A percentile compares a stretch with the other conserved stretches of the same genome.
Conservation (phyloP, 176 grass and related monocot genomes). For the Carex cristatella region DNA sequence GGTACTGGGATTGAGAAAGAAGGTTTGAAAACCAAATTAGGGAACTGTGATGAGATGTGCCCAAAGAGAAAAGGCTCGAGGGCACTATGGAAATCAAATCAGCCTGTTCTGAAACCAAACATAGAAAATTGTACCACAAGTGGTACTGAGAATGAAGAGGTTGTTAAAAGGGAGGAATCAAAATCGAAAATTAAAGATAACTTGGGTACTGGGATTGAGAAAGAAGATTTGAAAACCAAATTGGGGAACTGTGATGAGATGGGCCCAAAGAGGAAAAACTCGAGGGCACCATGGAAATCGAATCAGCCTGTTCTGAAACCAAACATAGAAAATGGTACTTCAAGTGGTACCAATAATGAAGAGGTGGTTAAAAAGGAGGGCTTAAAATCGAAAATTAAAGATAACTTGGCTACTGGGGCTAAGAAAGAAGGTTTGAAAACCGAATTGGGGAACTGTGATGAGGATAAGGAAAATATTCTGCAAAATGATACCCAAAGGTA, state of each 20-base stretch:
- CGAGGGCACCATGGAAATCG: not conserved
- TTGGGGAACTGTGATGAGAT: slow-evolving; percentile 29
- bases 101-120: not conserved
- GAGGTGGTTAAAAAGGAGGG: slow-evolving; percentile 1
- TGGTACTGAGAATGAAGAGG: not conserved
- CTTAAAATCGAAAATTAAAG: not conserved
- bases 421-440: slow-evolving; percentile 10
- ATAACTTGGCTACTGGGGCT: not conserved
- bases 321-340: not conserved
- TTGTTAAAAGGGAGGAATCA: not conserved
- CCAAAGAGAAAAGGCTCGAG: not conserved
- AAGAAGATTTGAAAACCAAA: slow-evolving; percentile 8
- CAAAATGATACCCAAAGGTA: slow-evolving; percentile 24
- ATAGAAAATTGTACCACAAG: slow-evolving; percentile 8
- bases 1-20: slow-evolving; percentile 9
- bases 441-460: slow-evolving; percentile 28
- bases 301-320: not conserved
- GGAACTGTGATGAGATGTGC: slow-evolving; percentile 32
- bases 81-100: not conserved
- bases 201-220: not conserved
- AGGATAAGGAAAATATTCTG: slow-evolving; percentile 64
- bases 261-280: not conserved
- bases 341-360: slow-evolving; percentile 7
- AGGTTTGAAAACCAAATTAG: slow-evolving; percentile 2
- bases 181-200: not conserved